phyloP scores from a whole-genome alignment of 202 grass and related monocot species.

The Thinopyrum obtusiflorum region DNA sequence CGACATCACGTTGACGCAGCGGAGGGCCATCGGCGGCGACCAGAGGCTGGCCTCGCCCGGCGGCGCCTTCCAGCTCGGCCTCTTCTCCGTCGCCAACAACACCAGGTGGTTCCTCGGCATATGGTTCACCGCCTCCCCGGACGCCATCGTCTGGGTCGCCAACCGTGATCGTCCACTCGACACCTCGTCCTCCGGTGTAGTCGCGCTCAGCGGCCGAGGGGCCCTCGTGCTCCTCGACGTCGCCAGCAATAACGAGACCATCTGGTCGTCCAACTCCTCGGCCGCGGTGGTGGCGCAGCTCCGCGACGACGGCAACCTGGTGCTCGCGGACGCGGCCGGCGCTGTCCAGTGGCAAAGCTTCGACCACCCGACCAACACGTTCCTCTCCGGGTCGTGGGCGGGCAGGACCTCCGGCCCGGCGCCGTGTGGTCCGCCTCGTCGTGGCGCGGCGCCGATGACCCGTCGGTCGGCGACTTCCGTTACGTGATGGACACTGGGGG shows the following conservation, averaged over 20 bases:
- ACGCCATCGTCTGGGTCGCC: constrained; percentile 50
- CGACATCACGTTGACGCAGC: constrained; percentile 18
- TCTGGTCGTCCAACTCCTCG: constrained; percentile 35
- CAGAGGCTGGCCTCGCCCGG: constrained; percentile 38
- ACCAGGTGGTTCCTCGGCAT: constrained; percentile 42
- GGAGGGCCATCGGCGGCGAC: constrained; percentile 9
- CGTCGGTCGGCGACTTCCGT: constrained; percentile 30
- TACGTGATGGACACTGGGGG: constrained; percentile 43
- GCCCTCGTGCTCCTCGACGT: constrained; percentile 33
- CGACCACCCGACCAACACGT: constrained; percentile 58
- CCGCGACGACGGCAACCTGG: constrained; percentile 48
- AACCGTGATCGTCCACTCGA: constrained; percentile 42
- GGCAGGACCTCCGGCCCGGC: constrained; percentile 27
- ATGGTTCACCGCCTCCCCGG: constrained; percentile 46
- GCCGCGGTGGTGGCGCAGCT: constrained; percentile 22
- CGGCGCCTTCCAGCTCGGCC: constrained; percentile 44
- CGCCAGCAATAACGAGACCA: not conserved
- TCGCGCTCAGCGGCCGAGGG: constrained; percentile 19
- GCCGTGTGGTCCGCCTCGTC: constrained; percentile 37
- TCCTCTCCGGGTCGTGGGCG: constrained; percentile 49
- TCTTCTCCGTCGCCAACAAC: constrained; percentile 38
- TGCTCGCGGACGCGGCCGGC: constrained; percentile 20
- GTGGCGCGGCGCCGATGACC: constrained; percentile 36
- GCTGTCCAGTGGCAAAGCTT: constrained; percentile 54
- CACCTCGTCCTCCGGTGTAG: not conserved